phyloP scores from a whole-genome alignment of 163 green algal genomes.

The Chloromonas sp. region DNA sequence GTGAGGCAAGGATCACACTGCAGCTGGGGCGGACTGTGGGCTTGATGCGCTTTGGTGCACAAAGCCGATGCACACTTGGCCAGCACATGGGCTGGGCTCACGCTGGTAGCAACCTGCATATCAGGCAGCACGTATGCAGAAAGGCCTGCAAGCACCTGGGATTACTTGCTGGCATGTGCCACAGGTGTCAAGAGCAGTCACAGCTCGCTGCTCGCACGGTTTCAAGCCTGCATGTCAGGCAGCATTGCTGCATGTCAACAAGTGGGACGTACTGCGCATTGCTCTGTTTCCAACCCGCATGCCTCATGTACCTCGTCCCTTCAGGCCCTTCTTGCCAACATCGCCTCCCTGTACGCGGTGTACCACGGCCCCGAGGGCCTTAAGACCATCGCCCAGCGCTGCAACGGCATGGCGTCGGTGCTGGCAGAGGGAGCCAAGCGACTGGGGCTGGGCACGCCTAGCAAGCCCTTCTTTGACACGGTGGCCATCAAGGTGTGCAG shows the following conservation, averaged over 20 bases:
- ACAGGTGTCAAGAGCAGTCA: too few relatives aligned
- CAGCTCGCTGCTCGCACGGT: too few relatives aligned
- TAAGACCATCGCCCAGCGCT: constrained; percentile 79
- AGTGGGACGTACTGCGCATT: too few relatives aligned
- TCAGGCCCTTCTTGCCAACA: constrained; percentile 96
- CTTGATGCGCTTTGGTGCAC: not conserved
- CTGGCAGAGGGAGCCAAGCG: constrained; percentile 76
- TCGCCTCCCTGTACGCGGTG: constrained; percentile 92
- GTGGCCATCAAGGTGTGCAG: constrained; percentile 59
- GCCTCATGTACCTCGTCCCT: not conserved
- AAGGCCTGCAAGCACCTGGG: not conserved
- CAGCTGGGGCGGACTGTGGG: not conserved
- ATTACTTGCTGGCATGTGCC: too few relatives aligned
- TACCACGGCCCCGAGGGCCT: constrained; percentile 97
- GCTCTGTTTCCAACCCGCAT: not conserved
- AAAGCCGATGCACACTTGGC: too few relatives aligned
- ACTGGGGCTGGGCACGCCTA: constrained; percentile 59
- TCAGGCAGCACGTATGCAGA: not conserved
- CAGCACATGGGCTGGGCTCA: too few relatives aligned
- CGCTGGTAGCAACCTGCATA: too few relatives aligned
- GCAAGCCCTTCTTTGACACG: constrained; percentile 92
- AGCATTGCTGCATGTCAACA: too few relatives aligned
- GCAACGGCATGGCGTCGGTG: constrained; percentile 79
- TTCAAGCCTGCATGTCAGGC: too few relatives aligned
- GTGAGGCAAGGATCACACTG: too few relatives aligned